Base-by-base conservation (phyloP, 139 green algal genomes). In the Astrephomene gubernaculifera region DNA sequence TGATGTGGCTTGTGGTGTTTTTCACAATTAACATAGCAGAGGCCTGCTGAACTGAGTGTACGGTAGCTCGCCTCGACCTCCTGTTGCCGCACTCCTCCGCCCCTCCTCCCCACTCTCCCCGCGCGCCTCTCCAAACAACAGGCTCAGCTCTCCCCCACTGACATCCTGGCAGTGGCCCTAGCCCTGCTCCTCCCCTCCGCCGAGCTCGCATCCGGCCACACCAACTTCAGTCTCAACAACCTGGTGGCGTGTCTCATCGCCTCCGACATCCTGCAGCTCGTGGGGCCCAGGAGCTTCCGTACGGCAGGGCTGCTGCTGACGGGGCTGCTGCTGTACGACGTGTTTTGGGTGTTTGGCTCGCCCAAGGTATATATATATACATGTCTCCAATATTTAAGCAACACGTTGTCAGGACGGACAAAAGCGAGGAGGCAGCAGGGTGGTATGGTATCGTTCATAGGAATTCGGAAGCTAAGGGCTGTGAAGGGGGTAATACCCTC, bases 261-360 rank as follows among this genome's bases (percentile, higher is more conserved):
- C 14, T 88, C 83, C 0, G 79, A 86, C 67, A 86, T 86, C 64
- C 64, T 93, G 76, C 89, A 93, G 79, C 90, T 97, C 27, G 76
- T 97, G 25, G 95, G 95, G 1, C 73, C 97, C 27, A 90, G 88
- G 19, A 94, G 86, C 82, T 98, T 98, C 89, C 88, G 94, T 0
- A 92, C 93, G 36, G 95, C 93, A 1, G 94, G 86, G 2, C 68
- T 96, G 49, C 89, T 96, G 82, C 93, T 98, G 49, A 31, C 91
- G 31, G 98, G 97, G 0, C 90, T 99, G 61, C 93, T 99, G 69
- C 29, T 89, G 35, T 99, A 99, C 81, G 97, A 99, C 85, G 95
- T 98, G 84, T 91, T 91, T 78, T 91, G 88, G 80, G 90, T 93
- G 70, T 93, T 93, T 84, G 90, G 83, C 6, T 87, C 75, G 25